Evolutionary conservation across 306 rosid genomes (phyloP).

Genomic region (Castanospermum australe): DNA sequence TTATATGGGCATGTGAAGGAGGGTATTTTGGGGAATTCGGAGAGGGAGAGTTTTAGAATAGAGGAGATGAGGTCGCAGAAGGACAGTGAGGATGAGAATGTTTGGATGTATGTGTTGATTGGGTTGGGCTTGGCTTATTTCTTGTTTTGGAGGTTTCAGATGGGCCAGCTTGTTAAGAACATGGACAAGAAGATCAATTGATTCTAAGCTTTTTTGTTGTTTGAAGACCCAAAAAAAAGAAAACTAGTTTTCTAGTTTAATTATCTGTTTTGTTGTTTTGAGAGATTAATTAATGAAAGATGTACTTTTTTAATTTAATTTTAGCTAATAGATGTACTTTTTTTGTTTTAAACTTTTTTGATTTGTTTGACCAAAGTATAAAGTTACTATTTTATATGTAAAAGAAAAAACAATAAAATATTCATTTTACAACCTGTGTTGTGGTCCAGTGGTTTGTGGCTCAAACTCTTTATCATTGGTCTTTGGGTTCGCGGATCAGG

Average conservation of each 20-base stretch:
- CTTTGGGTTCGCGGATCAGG: too few relatives aligned
- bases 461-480: too few relatives aligned
- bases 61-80: constrained; percentile 52
- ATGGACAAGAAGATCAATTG: constrained; percentile 62
- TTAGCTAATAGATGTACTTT: too few relatives aligned
- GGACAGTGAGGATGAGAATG: constrained; percentile 51
- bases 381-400: too few relatives aligned
- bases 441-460: too few relatives aligned
- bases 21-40: constrained; percentile 43
- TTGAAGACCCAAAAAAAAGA: not conserved
- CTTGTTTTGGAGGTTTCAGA: constrained; percentile 81
- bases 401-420: too few relatives aligned
- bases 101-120: constrained; percentile 65
- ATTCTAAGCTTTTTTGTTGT: not conserved
- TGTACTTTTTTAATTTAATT: too few relatives aligned
- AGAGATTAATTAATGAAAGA: too few relatives aligned
- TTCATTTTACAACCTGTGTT: too few relatives aligned
- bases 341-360: too few relatives aligned
- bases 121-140: constrained; percentile 72
- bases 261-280: not conserved
- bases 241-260: not conserved
- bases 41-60: constrained; percentile 62
- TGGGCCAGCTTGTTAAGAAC: constrained; percentile 50
- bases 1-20: constrained; percentile 52
- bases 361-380: too few relatives aligned